Base-by-base conservation (phyloP, 2,329 filamentous ascomycete species). In the Emydomyces testavorans region DNA sequence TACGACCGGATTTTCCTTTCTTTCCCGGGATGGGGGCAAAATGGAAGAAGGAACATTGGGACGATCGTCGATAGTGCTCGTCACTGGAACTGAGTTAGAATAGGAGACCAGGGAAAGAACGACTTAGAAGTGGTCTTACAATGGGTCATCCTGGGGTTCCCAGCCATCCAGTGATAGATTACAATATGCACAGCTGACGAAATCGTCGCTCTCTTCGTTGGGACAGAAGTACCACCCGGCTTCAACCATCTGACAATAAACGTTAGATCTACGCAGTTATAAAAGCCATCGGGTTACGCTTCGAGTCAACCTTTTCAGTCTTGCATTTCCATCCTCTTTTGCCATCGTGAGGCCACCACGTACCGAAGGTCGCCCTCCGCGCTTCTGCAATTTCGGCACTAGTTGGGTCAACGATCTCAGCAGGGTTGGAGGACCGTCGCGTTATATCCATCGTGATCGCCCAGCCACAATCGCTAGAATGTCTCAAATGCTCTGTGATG, bases 171-270 rank as follows among this genome's bases (percentile, higher is more conserved):
- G 75, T 8, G 83, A 87, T 13, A 96, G 69, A 49, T 84, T 79
- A 69, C 92, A 98, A 67, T 96, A 95, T 23, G 85, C 76, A 62
- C 92, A 98, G 8, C 84, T 92, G 7, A 86, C 85, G 69, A 90
- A 85, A 64, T 98, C 92, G 54, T 92, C 82, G 10, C 81, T 86
- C 36, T 90, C 87, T 36, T 78, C 69, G 4, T 79, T 85, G 0
- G 92, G 89, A 20, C 88, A 93, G 66, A 89, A 95, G 61, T 84
- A 88, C 89, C 90, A 98, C 8, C 92, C 92, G 23, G 87, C 85
- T 55, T 90, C 85, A 28, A 86, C 86, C 70, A 96, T 81, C 80
- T 92, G 57, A 8, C 16, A 31, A 23, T 21, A 13, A 6, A 41
- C 10, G 29, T 51, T 51, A 49, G 40, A 23, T 29, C 28, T 6